A percentile compares a stretch with the other conserved stretches of the same genome.
These are phyloP conservation scores for Trichoderma breve DNA, from an alignment of 2,329 filamentous ascomycete genomes.

Conservation along the genomic window DNA sequence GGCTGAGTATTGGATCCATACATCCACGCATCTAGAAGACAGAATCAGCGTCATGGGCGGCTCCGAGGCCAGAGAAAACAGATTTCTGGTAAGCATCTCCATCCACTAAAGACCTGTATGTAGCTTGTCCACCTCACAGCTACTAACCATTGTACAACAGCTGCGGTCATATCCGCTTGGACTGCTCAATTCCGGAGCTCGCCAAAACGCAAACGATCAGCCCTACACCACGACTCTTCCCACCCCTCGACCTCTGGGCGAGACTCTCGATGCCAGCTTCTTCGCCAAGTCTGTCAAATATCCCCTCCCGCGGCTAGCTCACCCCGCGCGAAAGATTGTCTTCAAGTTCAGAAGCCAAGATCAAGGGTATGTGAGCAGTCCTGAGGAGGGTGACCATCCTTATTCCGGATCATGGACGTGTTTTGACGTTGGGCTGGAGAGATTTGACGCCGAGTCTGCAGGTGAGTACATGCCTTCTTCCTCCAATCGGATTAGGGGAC, in stretches of 20 bases:
- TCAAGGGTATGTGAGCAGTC: slow-evolving; percentile 53
- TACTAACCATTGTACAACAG: slow-evolving; percentile 23
- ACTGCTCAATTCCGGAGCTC: slow-evolving; percentile 30
- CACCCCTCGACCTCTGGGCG: slow-evolving; percentile 28
- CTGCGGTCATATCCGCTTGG: slow-evolving; percentile 41
- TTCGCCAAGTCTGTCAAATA: slow-evolving; percentile 39
- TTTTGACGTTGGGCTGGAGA: slow-evolving; percentile 63
- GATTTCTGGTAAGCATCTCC: slow-evolving; percentile 33
- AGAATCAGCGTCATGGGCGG: slow-evolving; percentile 27
- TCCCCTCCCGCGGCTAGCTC: slow-evolving; percentile 40
- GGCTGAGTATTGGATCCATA: slow-evolving; percentile 63
- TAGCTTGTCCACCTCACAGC: not conserved
- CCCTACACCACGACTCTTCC: slow-evolving; percentile 32
- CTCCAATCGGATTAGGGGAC: not conserved
- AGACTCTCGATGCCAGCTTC: slow-evolving; percentile 30
- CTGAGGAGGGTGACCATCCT: not conserved
- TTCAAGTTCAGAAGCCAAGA: slow-evolving; percentile 58
- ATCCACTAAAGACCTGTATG: not conserved
- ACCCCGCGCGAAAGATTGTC: slow-evolving; percentile 59
- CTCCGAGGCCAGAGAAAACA: slow-evolving; percentile 29
- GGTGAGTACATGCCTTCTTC: not conserved
- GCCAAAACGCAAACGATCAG: slow-evolving; percentile 24
- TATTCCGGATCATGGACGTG: slow-evolving; percentile 57
- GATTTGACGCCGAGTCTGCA: slow-evolving; percentile 42
- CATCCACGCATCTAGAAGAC: slow-evolving; percentile 36